These are phyloP conservation scores for Prunus padus DNA, from an alignment of 306 rosid genomes.

Conservation along the genomic window DNA sequence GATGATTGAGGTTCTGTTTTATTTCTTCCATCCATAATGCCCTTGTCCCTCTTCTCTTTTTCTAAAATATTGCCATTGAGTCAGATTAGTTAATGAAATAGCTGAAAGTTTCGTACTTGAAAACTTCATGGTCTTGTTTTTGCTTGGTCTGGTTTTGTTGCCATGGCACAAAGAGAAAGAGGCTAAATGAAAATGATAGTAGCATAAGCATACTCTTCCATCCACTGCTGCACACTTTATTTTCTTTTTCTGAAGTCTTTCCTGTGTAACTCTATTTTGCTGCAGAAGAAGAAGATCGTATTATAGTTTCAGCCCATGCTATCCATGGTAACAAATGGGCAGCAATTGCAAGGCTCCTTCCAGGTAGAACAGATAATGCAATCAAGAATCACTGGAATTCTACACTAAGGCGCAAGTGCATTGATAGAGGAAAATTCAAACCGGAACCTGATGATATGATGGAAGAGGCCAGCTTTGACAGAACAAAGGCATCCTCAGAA, in stretches of 20 bases:
- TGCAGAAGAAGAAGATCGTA: constrained; percentile 69
- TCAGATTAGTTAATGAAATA: background rate
- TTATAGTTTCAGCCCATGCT: constrained; percentile 67
- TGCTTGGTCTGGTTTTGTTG: background rate
- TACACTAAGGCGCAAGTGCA: constrained; percentile 58
- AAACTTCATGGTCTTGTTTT: background rate
- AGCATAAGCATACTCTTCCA: background rate
- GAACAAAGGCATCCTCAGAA: constrained; percentile 66
- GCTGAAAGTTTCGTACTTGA: background rate
- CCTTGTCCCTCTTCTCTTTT: background rate
- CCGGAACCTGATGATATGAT: constrained; percentile 18
- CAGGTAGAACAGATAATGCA: constrained; percentile 78
- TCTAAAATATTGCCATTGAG: background rate
- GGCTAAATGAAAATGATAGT: background rate
- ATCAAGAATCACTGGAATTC: constrained; percentile 87
- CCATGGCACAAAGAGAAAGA: background rate
- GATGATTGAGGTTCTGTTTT: constrained; percentile 5
- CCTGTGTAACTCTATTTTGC: constrained; percentile 19
- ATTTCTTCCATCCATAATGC: background rate
- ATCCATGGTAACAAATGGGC: constrained; percentile 85
- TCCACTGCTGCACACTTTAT: background rate
- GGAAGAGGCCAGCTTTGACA: constrained; percentile 44
- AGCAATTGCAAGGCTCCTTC: constrained; percentile 71
- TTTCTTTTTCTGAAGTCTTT: background rate
- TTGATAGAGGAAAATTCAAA: constrained; percentile 35